Evolutionary conservation across 2,329 filamentous ascomycete genomes (phyloP), one percentile per base, ranked within the genome.

Genomic region (Pseudocercospora musae): DNA sequence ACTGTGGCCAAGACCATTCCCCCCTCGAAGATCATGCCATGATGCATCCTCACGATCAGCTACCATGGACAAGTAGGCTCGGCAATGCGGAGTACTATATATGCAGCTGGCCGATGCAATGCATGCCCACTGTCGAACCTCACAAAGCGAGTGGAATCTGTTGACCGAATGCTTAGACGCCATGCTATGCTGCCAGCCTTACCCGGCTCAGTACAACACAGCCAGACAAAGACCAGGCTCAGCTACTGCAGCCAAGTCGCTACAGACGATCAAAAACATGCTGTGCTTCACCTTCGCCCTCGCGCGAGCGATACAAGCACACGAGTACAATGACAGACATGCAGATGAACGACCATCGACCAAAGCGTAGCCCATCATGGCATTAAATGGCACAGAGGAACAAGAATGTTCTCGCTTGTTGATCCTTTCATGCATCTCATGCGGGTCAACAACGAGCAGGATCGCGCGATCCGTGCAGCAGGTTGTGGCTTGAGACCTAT

Each of bases 401-500:
- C 37, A 40, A 40, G 15, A 18, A 40, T 2, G 31, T 33, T 3
- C 31, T 46, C 42, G 23, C 44, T 48, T 48, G 44, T 21, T 48
- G 44, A 48, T 25, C 44, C 44, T 48, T 20, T 4, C 23, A 23
- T 21, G 18, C 44, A 48, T 3, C 20, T 23, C 20, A 48, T 48
- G 21, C 44, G 48, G 21, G 25, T 52, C 1, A 52, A n/a, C 25
- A 29, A n/a, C 20, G 48, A 23, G 48, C 23, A 52, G 48, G 48
- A 52, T 52, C 25, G 23, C 23, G 48, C 48, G 21, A 27, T 25
- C 25, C 31, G 7, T 52, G 48, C 48, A 52, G 48, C 23, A 52
- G 8, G 8, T 52, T 52, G 48, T 52, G 48, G 48, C 48, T 52
- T 52, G 48, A 52, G 48, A 52, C 48, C 48, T 52, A 52, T 52